Evolutionary conservation across 2,329 filamentous ascomycete genomes (phyloP).

Genomic region (Fusarium xylarioides): DNA sequence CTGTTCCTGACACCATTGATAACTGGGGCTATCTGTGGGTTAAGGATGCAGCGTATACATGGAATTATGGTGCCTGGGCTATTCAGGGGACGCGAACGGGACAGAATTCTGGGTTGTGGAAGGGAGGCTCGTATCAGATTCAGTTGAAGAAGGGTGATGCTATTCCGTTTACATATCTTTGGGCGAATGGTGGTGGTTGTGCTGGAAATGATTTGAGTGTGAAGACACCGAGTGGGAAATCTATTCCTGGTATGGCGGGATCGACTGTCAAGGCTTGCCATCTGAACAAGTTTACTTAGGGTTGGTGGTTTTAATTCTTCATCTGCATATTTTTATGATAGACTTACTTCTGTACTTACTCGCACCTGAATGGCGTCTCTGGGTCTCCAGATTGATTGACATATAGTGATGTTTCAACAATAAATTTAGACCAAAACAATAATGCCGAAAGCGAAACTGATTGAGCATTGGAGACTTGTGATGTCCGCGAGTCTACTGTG

Average conservation of each 20-base stretch:
- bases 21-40: not conserved
- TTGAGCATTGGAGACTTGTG: no score
- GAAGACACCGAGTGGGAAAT: not conserved
- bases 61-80: not conserved
- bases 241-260: not conserved
- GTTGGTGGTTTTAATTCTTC: not conserved
- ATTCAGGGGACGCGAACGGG: not conserved
- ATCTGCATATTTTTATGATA: not conserved
- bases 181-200: not conserved
- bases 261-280: not conserved
- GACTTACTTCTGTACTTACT: not conserved
- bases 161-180: not conserved
- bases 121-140: not conserved
- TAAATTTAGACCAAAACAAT: no score
- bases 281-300: not conserved
- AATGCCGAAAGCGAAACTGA: no score
- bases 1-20: not conserved
- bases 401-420: no score
- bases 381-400: no score
- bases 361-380: not conserved
- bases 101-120: fast-evolving
- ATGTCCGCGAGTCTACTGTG: no score
- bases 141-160: not conserved
- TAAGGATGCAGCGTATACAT: not conserved
- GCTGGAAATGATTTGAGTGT: not conserved